Evolutionary conservation across 106 monocot genomes (phyloP), one percentile per base, ranked within the genome.

Genomic region (Phalaenopsis aphrodite): DNA sequence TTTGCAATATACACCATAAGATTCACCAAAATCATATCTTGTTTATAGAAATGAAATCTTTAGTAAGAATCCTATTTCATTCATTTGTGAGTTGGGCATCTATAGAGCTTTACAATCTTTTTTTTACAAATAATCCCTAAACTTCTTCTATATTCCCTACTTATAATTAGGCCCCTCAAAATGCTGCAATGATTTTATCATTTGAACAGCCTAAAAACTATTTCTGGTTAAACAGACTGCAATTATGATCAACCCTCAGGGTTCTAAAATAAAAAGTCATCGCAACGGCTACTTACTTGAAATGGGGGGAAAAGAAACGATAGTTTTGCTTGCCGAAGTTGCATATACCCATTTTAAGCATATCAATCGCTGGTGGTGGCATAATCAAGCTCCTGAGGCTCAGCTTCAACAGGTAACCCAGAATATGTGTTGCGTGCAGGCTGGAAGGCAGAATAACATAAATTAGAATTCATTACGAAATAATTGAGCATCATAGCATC

Each of bases 341-440:
- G 23, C 5, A 21, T 61, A 1, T 21, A 21, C n/a, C 61, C 61
- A 19, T 19, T 69, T 69, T 36, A 1, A 38, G 11, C 11, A 11
- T 4, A 39, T 74, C 42, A 74, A 8, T 74, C 43, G 12, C 0
- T 19, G n/a, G 41, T 42, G 45, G 45, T 36, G 18, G 74, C 74
- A 45, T 43, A 74, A 45, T 74, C 74, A 0, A 74, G 42, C 8
- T 74, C 74, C 43, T 42, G 41, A 18, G 74, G n/a, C 8, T 74
- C 43, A 18, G 43, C 74, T 74, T 74, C 74, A 43, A 42, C 74
- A n/a, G 42, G 41, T 43, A 74, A 74, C 45, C 43, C 74, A 74
- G 74, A 74, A 43, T 74, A 18, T 18, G 41, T 45, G 18, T 18
- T 43, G 74, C 12, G 45, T 18, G 74, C 42, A 74, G 41, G 41